A percentile compares a stretch with the other conserved stretches of the same genome.
phyloP scores from a whole-genome alignment of 2,329 filamentous ascomycete genomes.

The Clonostachys chloroleuca region DNA sequence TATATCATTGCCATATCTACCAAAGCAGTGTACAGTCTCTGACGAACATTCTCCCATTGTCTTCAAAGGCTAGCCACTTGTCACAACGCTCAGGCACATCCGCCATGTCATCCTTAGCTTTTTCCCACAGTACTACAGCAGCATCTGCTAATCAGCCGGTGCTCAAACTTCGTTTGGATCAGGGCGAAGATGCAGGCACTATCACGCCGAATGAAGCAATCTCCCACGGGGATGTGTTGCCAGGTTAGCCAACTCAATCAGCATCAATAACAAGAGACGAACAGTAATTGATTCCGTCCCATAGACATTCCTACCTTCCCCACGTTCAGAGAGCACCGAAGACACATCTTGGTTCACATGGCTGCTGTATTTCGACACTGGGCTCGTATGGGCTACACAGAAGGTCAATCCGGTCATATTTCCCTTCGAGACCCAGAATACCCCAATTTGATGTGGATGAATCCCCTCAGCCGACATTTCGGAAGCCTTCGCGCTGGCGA shows the following conservation, averaged over 20 bases:
- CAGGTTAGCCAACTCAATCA: background rate
- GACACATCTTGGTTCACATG: slow-evolving; percentile 49
- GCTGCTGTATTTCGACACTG: slow-evolving; percentile 65
- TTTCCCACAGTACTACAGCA: background rate
- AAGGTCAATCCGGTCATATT: slow-evolving; percentile 67
- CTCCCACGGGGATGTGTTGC: background rate
- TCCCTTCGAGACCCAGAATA: slow-evolving; percentile 59
- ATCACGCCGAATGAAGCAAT: background rate
- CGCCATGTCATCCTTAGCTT: background rate
- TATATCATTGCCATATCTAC: no score
- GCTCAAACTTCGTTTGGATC: background rate
- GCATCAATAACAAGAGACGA: background rate
- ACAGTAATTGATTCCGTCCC: background rate
- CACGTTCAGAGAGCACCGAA: background rate
- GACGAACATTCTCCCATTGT: no score
- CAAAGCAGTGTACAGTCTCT: no score
- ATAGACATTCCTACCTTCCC: background rate
- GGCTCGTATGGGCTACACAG: slow-evolving; percentile 59
- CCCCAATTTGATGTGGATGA: slow-evolving; percentile 57
- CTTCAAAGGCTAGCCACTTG: no score
- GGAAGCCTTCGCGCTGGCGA: slow-evolving; percentile 62
- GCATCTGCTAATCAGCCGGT: background rate
- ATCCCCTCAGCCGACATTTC: slow-evolving; percentile 64
- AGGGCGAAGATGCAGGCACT: background rate
- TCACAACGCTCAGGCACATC: background rate